Percentiles rank a stretch among this genome's conserved stretches.
Conservation (phyloP, 352 stramenopile genomes). For the Phytophthora pinifolia region DNA sequence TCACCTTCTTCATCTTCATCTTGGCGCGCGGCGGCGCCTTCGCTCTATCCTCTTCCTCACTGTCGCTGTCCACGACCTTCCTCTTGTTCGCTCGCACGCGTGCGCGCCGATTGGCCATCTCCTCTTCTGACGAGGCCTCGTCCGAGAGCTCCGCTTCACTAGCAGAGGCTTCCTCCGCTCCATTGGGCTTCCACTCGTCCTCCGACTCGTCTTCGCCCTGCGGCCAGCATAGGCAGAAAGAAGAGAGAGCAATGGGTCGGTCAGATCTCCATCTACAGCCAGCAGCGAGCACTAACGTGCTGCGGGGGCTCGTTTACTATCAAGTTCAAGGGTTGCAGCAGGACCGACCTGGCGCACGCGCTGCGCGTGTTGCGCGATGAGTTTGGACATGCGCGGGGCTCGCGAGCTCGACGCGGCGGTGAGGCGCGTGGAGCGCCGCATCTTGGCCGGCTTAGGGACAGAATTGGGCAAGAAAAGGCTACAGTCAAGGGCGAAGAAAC, state of each 20-base stretch:
- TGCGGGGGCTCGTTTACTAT: neutral
- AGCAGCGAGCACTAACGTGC: neutral
- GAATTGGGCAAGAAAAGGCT: slow-evolving; percentile 26
- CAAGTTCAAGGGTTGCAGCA: slow-evolving; percentile 1
- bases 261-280: slow-evolving; percentile 17
- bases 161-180: slow-evolving; percentile 34
- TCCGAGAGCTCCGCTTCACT: slow-evolving; percentile 42
- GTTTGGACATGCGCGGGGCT: slow-evolving; percentile 58
- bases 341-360: slow-evolving; percentile 39
- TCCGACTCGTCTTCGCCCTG: slow-evolving; percentile 42
- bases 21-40: slow-evolving; percentile 4
- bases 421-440: slow-evolving; percentile 70
- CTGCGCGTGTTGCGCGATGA: slow-evolving; percentile 50
- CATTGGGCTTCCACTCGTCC: slow-evolving; percentile 43
- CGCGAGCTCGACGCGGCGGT: slow-evolving; percentile 45
- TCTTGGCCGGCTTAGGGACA: slow-evolving; percentile 22
- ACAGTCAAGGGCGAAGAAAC: neutral
- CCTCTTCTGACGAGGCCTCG: slow-evolving; percentile 33
- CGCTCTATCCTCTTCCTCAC: slow-evolving; percentile 44
- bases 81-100: slow-evolving; percentile 37
- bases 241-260: slow-evolving; percentile 19
- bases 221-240: neutral
- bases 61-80: slow-evolving; percentile 55
- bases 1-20: slow-evolving; percentile 32
- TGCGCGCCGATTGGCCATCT: slow-evolving; percentile 28